Conservation (phyloP, 352 stramenopile genomes). For the Vaucheria bursata region DNA sequence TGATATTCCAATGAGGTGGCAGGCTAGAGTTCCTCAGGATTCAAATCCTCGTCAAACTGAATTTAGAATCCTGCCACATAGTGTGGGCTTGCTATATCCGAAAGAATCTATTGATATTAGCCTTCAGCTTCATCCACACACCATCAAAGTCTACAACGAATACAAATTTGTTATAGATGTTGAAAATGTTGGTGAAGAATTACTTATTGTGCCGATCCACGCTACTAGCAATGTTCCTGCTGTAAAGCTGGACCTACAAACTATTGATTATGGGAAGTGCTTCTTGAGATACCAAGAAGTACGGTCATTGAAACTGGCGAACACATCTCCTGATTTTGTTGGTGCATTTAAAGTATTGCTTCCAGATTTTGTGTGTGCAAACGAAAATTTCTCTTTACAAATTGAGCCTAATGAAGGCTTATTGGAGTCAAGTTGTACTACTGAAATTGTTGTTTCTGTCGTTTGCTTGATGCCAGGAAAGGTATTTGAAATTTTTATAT, state of each 20-base stretch:
- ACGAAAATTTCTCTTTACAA: too few species aligned
- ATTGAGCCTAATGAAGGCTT: too few species aligned
- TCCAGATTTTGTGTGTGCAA: too few species aligned
- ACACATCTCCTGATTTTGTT: slow-evolving; percentile 64
- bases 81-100: slow-evolving; percentile 61
- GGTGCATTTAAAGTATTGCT: slow-evolving; percentile 78
- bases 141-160: slow-evolving; percentile 74
- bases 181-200: slow-evolving; percentile 68
- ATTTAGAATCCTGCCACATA: slow-evolving; percentile 70
- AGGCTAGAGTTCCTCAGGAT: slow-evolving; percentile 75
- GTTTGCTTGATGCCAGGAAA: too few species aligned
- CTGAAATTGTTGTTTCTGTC: too few species aligned
- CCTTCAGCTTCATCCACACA: slow-evolving; percentile 70
- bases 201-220: slow-evolving; percentile 73
- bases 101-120: slow-evolving; percentile 68
- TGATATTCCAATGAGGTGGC: slow-evolving; percentile 79
- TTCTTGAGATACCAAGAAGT: slow-evolving; percentile 83
- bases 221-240: slow-evolving; percentile 54
- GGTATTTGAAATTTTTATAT: too few species aligned
- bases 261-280: slow-evolving; percentile 75
- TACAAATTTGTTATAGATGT: slow-evolving; percentile 81
- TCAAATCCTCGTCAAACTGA: slow-evolving; percentile 76
- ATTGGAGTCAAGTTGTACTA: too few species aligned
- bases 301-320: slow-evolving; percentile 69
- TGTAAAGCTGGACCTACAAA: slow-evolving; percentile 44